A percentile compares a stretch with the other conserved stretches of the same genome.
These are phyloP conservation scores for Neonectria faginata DNA, from an alignment of 2,329 filamentous ascomycete genomes.

Conservation along the genomic window DNA sequence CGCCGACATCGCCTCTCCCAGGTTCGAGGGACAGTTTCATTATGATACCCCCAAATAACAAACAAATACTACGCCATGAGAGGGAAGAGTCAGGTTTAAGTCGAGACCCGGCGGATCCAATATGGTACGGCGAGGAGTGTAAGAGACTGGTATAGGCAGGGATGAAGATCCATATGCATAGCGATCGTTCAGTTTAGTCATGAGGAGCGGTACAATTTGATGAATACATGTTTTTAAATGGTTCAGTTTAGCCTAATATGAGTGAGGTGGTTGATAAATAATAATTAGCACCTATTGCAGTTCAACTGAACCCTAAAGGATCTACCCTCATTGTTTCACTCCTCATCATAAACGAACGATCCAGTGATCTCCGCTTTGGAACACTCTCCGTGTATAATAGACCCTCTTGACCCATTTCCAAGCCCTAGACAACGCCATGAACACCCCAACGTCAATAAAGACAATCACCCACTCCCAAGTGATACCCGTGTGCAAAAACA, in stretches of 20 bases:
- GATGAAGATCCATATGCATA: no score
- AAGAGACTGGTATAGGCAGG: background rate
- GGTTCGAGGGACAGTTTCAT: constrained; percentile 10
- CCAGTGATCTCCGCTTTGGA: constrained; percentile 15
- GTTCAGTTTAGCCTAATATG: background rate
- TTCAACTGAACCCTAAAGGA: no score
- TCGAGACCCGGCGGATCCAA: background rate
- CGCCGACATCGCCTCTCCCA: constrained; percentile 1
- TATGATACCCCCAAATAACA: constrained; percentile 13
- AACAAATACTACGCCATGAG: background rate
- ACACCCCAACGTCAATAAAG: constrained; percentile 69
- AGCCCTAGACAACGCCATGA: constrained; percentile 71
- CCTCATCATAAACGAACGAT: background rate
- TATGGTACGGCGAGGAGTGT: background rate
- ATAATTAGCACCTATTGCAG: no score
- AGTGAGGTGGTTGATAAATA: background rate
- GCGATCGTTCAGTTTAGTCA: background rate
- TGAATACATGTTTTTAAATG: background rate
- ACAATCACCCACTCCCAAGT: constrained; percentile 78
- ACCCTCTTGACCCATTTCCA: constrained; percentile 77
- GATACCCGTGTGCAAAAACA: constrained; percentile 75
- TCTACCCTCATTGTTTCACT: no score
- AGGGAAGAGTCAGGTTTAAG: background rate
- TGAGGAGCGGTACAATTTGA: background rate
- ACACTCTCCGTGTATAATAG: constrained; percentile 56